Percentiles rank a stretch among this genome's conserved stretches.
Evolutionary conservation across 371 early-diverging fungal genomes (phyloP).

Genomic region (Batrachochytrium dendrobatidis): DNA sequence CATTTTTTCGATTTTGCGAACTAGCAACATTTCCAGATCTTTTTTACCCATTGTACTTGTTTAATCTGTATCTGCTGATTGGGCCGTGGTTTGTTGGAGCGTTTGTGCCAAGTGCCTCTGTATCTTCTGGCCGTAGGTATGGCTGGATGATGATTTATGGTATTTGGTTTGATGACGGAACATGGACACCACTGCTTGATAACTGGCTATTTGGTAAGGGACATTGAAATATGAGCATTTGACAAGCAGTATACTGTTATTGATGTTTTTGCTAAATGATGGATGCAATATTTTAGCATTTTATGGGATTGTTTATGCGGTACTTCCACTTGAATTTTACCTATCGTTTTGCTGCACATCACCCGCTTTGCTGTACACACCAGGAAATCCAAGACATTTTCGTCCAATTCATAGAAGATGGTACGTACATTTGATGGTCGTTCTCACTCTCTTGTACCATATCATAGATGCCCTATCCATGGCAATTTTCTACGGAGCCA

Average conservation of each 20-base stretch:
- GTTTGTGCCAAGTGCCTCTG: constrained; percentile 41
- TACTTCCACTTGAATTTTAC: constrained; percentile 23
- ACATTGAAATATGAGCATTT: no score
- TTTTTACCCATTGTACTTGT: constrained; percentile 41
- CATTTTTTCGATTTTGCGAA: constrained; percentile 22
- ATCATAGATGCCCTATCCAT: constrained; percentile 9
- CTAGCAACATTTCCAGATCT: constrained; percentile 21
- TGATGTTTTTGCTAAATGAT: not conserved
- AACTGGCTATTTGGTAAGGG: constrained; percentile 60
- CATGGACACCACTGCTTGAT: constrained; percentile 76
- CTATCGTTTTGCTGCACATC: constrained; percentile 20
- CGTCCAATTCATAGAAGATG: constrained; percentile 3
- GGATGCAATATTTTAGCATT: constrained; percentile 10
- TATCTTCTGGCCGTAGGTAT: constrained; percentile 34
- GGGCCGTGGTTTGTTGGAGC: constrained; percentile 50
- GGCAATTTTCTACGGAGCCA: constrained; percentile 17
- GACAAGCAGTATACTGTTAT: no score
- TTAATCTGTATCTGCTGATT: constrained; percentile 32
- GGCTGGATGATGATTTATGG: constrained; percentile 57
- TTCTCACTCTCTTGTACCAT: constrained; percentile 10
- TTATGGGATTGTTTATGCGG: constrained; percentile 13
- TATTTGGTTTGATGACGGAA: constrained; percentile 43
- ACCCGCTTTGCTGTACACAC: constrained; percentile 16
- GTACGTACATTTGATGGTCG: constrained; percentile 6
- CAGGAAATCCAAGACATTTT: constrained; percentile 12